phyloP scores from a whole-genome alignment of 1,284 basidiomycete genomes.

The Tremellales sp. region DNA sequence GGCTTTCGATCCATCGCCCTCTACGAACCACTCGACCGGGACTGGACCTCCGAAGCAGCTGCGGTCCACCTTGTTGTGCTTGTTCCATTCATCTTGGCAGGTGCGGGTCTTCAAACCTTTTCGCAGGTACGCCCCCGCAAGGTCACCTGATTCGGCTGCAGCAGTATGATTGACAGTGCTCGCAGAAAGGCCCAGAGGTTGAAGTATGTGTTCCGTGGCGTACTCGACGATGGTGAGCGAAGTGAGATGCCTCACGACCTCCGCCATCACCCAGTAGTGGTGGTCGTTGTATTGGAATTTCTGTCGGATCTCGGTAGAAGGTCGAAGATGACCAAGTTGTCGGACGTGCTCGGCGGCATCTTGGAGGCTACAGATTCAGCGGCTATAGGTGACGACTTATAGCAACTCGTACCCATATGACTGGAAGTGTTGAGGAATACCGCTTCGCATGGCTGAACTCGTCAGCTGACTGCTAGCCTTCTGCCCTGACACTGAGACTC shows the following conservation, averaged over 20 bases:
- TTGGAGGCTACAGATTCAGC: no score
- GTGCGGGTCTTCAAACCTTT: slow-evolving; percentile 5
- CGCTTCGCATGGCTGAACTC: slow-evolving; percentile 26
- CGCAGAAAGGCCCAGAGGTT: slow-evolving; percentile 27
- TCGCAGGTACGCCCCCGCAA: slow-evolving; percentile 18
- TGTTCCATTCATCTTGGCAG: slow-evolving; percentile 7
- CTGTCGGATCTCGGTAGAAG: slow-evolving; percentile 31
- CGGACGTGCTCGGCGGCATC: slow-evolving; percentile 17
- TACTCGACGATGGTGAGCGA: slow-evolving; percentile 22
- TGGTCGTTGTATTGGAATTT: slow-evolving; percentile 37
- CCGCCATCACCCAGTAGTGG: slow-evolving; percentile 21
- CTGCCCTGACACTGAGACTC: slow-evolving; percentile 6
- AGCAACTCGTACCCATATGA: slow-evolving; percentile 15
- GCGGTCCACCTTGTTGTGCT: background rate
- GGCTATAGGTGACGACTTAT: no score
- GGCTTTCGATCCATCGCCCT: slow-evolving; percentile 11
- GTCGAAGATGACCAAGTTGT: slow-evolving; percentile 17
- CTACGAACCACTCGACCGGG: slow-evolving; percentile 21
- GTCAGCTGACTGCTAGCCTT: background rate
- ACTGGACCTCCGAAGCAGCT: slow-evolving; percentile 14
- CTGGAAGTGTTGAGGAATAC: slow-evolving; percentile 31
- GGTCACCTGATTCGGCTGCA: slow-evolving; percentile 9
- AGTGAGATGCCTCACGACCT: slow-evolving; percentile 26
- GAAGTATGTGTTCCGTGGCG: slow-evolving; percentile 27
- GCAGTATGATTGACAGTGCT: slow-evolving; percentile 19